Evolutionary conservation across 805 yeast genomes (phyloP).

Genomic region (Jamesozyma jinghongensis): DNA sequence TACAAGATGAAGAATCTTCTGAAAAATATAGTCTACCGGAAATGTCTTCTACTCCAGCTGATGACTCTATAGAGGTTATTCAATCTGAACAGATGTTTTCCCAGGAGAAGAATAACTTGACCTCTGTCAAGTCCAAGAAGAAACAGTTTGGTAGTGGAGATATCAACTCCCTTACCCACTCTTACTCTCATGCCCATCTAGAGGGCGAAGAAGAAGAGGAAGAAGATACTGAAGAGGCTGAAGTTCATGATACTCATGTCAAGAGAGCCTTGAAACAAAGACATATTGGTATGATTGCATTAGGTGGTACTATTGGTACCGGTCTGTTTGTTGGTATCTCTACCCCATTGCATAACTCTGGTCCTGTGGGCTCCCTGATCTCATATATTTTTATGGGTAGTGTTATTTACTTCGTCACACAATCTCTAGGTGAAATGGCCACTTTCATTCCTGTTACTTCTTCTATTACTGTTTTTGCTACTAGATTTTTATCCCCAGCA

Average conservation of each 20-base stretch:
- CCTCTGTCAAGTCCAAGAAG: constrained; percentile 1
- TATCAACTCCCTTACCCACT: constrained; percentile 5
- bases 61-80: constrained; percentile 4
- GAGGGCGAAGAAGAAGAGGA: constrained; percentile 10
- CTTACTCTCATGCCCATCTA: constrained; percentile 5
- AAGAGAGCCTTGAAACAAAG: constrained; percentile 52
- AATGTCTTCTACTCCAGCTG: neutral
- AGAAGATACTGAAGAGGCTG: constrained; percentile 25
- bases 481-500: constrained; percentile 55
- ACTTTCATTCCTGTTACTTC: constrained; percentile 57
- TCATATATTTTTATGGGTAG: constrained; percentile 56
- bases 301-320: constrained; percentile 69
- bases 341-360: constrained; percentile 44
- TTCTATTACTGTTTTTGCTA: constrained; percentile 54
- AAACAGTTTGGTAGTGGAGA: constrained; percentile 3
- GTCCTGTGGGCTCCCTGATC: constrained; percentile 56
- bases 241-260: constrained; percentile 35
- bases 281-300: constrained; percentile 61
- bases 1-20: constrained; percentile 1
- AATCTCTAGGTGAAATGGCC: constrained; percentile 67
- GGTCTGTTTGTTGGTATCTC: constrained; percentile 59
- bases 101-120: constrained; percentile 1
- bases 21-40: constrained; percentile 2
- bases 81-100: neutral
- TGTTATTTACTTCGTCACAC: constrained; percentile 51